Percentiles rank a stretch among this genome's conserved stretches.
These are phyloP conservation scores for Lentinula sp. DNA, from an alignment of 768 basidiomycete genomes.

Conservation along the genomic window DNA sequence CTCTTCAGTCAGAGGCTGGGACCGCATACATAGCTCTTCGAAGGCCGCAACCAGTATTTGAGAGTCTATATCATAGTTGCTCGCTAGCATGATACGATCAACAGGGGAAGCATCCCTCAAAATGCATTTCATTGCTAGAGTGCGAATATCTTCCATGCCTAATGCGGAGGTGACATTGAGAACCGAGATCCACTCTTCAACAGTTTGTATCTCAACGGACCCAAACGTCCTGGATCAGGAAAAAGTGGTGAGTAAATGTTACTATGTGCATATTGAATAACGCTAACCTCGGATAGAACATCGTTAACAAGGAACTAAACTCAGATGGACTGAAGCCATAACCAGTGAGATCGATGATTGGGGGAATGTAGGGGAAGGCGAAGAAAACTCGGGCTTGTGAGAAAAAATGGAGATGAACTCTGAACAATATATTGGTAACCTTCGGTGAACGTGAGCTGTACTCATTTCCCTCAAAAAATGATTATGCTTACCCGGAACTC, in stretches of 20 bases:
- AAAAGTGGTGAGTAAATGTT: background rate
- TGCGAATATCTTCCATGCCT: background rate
- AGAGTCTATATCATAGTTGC: background rate
- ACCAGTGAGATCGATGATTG: background rate
- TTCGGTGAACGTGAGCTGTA: background rate
- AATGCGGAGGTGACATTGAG: background rate
- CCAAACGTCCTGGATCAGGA: background rate
- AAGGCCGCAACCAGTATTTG: background rate
- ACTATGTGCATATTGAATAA: background rate
- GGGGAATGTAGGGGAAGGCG: background rate
- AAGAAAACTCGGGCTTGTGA: background rate
- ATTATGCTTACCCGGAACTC: background rate
- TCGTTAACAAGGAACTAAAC: background rate
- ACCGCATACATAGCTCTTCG: background rate
- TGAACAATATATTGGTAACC: conserved; percentile 1
- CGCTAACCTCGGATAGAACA: background rate
- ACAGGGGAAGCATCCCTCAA: background rate
- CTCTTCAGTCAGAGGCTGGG: background rate
- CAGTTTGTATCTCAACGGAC: background rate
- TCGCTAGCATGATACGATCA: background rate
- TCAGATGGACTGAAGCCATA: background rate
- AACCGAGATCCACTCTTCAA: background rate
- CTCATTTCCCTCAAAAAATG: background rate
- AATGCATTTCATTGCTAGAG: background rate
- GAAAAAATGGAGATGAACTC: conserved; percentile 1